Evolutionary conservation across 1,284 basidiomycete genomes (phyloP).

Genomic region (Marasmius sp.): DNA sequence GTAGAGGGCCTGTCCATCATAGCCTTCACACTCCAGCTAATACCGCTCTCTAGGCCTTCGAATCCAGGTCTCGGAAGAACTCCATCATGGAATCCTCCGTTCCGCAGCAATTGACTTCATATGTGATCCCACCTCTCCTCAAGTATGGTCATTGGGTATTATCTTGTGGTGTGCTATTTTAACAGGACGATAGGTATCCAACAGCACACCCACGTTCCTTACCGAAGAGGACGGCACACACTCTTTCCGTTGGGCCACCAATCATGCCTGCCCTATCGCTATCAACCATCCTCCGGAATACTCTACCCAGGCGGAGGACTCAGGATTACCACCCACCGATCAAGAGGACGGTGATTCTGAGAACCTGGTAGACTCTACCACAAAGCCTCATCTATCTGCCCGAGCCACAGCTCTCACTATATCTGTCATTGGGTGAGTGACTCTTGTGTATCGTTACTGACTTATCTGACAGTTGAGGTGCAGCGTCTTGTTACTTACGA

Average conservation of each 20-base stretch:
- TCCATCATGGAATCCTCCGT: not conserved
- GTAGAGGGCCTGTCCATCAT: not conserved
- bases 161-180: not conserved
- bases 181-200: not conserved
- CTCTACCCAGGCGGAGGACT: not conserved
- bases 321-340: not conserved
- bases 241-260: slow-evolving; percentile 1
- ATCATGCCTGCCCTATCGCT: not conserved
- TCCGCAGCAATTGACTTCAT: not conserved
- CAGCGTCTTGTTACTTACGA: not conserved
- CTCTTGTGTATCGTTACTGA: not conserved
- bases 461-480: not conserved
- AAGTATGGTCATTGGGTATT: not conserved
- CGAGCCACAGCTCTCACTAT: not conserved
- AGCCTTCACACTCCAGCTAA: not conserved
- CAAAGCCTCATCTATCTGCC: not conserved
- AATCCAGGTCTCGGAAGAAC: not conserved
- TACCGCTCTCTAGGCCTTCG: not conserved
- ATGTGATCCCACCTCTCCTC: not conserved
- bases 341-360: not conserved
- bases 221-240: not conserved
- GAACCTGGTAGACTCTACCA: not conserved
- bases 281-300: not conserved
- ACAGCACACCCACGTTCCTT: not conserved
- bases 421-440: not conserved